Percentiles rank a stretch among this genome's conserved stretches.
Conservation (phyloP, 148 eudicot species). For the Mesembryanthemum crystallinum region DNA sequence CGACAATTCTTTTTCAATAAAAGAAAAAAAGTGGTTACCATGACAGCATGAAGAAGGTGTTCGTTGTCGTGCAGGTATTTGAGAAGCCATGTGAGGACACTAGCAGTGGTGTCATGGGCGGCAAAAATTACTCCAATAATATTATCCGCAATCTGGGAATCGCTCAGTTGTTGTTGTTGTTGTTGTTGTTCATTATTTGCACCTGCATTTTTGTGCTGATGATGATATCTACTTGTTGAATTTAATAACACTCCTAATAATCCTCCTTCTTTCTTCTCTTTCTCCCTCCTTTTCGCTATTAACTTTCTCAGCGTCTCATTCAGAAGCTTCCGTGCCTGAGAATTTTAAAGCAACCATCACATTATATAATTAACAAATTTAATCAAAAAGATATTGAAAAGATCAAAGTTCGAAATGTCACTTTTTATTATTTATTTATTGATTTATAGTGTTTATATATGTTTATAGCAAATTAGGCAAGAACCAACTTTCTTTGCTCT, state of each 20-base stretch:
- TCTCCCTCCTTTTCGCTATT: constrained; percentile 49
- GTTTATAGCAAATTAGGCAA: constrained; percentile 18
- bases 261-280: constrained; percentile 40
- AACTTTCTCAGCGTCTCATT: constrained; percentile 49
- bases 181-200: not conserved
- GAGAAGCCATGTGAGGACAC: constrained; percentile 79
- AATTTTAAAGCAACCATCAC: not conserved
- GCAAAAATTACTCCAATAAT: constrained; percentile 82
- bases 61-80: constrained; percentile 71
- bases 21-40: constrained; percentile 35
- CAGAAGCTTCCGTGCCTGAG: constrained; percentile 66
- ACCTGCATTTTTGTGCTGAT: too few species aligned
- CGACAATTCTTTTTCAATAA: too few species aligned
- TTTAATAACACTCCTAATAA: constrained; percentile 44
- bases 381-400: not conserved
- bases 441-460: too few species aligned
- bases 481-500: constrained; percentile 14
- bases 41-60: constrained; percentile 50
- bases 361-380: not conserved
- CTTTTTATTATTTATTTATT: not conserved
- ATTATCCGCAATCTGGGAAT: constrained; percentile 70
- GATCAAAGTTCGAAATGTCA: not conserved
- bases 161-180: constrained; percentile 24
- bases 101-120: constrained; percentile 88
- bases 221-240: constrained; percentile 18